Evolutionary conservation across 1,284 basidiomycete genomes (phyloP), one percentile per base, ranked within the genome.

Genomic region (Trichosporon sp.): DNA sequence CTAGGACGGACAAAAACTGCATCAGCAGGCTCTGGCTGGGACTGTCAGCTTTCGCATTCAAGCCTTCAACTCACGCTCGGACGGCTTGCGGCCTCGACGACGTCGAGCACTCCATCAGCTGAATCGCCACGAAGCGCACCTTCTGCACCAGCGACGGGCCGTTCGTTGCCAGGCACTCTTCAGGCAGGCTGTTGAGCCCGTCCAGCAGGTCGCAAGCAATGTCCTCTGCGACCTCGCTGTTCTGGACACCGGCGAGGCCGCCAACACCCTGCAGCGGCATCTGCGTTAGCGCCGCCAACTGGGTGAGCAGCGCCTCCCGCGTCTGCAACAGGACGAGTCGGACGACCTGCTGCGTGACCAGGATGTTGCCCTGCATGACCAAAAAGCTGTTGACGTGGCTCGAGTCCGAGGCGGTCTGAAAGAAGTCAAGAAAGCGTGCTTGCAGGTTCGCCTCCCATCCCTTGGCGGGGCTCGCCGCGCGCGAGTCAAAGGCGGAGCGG

Each of bases 141-240:
- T 81, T 81, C 60, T 81, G 80, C 12, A 81, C 80, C 7, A 80
- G 70, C 7, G 76, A 77, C 7, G 80, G 80, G 1, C 80, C 80
- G 69, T 81, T 81, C 13, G 77, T 78, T 6, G 79, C 80, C 8
- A 77, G 73, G 68, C 78, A 80, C 66, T 78, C 77, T 32, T 77
- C 76, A 0, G 77, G 78, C 6, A 81, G 68, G 60, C 76, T 75
- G 66, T 80, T 78, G 60, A 80, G 67, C 11, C 78, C 79, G 65
- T 80, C 76, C 44, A 81, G 35, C n/a, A 80, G 70, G 65, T 80
- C 80, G 44, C 75, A 76, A 2, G 79, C 79, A 31, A 81, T 78
- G 64, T 80, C 75, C 64, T 80, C 78, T 0, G 78, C 74, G 3
- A 71, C 69, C 47, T 81, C 79, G 65, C 35, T 67, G 38, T 32